These are phyloP conservation scores for Blastomyces parvus DNA, from an alignment of 2,329 filamentous ascomycete genomes.

Conservation along the genomic window DNA sequence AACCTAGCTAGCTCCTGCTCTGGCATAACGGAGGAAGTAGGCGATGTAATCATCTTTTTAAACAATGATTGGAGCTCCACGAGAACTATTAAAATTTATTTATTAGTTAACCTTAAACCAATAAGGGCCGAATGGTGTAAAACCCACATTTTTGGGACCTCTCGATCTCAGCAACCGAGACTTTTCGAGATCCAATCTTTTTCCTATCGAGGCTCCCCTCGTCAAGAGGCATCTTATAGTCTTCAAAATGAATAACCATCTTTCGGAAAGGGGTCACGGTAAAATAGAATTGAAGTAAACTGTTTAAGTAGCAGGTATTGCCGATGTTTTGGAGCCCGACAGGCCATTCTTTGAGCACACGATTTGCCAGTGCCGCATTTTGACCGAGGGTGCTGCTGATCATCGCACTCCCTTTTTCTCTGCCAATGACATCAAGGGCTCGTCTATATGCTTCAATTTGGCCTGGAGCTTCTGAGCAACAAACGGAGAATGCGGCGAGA, in stretches of 20 bases:
- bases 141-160: constrained; percentile 64
- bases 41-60: constrained; percentile 55
- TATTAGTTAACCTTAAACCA: background rate
- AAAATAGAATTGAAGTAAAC: constrained; percentile 89
- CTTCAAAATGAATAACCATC: constrained; percentile 66
- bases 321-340: constrained; percentile 88
- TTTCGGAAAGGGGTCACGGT: constrained; percentile 73
- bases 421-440: constrained; percentile 41
- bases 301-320: constrained; percentile 97
- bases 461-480: constrained; percentile 38
- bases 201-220: constrained; percentile 56
- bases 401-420: constrained; percentile 32
- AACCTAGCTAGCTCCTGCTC: constrained; percentile 69
- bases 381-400: constrained; percentile 29
- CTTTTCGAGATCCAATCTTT: constrained; percentile 62
- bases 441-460: constrained; percentile 38
- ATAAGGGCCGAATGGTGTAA: background rate
- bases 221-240: constrained; percentile 57
- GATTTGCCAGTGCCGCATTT: constrained; percentile 23
- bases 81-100: constrained; percentile 51
- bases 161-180: constrained; percentile 50
- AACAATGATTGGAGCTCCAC: constrained; percentile 64
- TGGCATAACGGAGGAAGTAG: constrained; percentile 55
- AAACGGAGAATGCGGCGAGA: constrained; percentile 40
- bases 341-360: constrained; percentile 50